Conservation (phyloP, 1,284 basidiomycete genomes). For the Fereydounia khargensis region DNA sequence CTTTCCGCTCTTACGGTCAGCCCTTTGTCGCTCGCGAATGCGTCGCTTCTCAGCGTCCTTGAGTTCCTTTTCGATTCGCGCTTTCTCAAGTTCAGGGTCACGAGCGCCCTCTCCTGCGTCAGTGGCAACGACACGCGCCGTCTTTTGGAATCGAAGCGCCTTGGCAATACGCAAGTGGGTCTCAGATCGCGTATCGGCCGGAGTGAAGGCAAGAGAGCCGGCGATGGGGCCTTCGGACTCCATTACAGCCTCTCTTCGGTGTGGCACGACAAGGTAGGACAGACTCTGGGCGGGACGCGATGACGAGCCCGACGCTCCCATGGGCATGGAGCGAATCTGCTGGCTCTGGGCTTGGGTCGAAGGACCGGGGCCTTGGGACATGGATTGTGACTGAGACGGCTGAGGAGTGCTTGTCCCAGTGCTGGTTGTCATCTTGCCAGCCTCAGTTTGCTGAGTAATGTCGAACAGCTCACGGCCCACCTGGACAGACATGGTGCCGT, state of each 20-base stretch:
- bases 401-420: too few relatives aligned
- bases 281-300: slow-evolving; percentile 34
- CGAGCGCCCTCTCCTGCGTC: slow-evolving; percentile 29
- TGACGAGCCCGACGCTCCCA: slow-evolving; percentile 27
- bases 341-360: slow-evolving; percentile 17
- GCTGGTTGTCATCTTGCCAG: slow-evolving; percentile 10
- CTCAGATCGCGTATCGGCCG: slow-evolving; percentile 83
- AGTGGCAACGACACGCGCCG: slow-evolving; percentile 65
- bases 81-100: slow-evolving; percentile 67
- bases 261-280: slow-evolving; percentile 82
- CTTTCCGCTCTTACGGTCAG: slow-evolving; percentile 30
- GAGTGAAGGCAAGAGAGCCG: slow-evolving; percentile 77
- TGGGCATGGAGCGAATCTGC: slow-evolving; percentile 23
- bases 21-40: slow-evolving; percentile 39
- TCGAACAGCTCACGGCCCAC: slow-evolving; percentile 86
- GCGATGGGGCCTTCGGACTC: slow-evolving; percentile 80
- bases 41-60: slow-evolving; percentile 49
- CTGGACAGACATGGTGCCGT: slow-evolving; percentile 79
- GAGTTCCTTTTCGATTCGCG: slow-evolving; percentile 47
- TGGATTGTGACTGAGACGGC: background rate
- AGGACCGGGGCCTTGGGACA: slow-evolving; percentile 4
- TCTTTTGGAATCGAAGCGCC: slow-evolving; percentile 74
- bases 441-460: slow-evolving; percentile 60
- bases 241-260: slow-evolving; percentile 77
- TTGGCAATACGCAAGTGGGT: slow-evolving; percentile 84